Evolutionary conservation across 768 basidiomycete genomes (phyloP), one percentile per base, ranked within the genome.

Genomic region (Tylopilus intermedius): DNA sequence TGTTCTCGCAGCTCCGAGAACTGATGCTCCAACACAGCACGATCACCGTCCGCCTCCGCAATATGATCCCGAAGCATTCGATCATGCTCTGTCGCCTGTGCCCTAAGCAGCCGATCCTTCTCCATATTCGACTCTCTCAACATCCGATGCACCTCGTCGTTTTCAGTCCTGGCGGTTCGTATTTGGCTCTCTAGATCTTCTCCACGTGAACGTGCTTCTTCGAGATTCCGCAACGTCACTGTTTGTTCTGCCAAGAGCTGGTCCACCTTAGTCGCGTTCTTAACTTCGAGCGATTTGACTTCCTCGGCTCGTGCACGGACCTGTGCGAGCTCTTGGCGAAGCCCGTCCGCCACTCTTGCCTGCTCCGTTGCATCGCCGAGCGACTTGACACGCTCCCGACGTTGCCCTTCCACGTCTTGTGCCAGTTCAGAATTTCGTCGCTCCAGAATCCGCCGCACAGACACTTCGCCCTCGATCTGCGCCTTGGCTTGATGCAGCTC

Each of bases 21-120:
- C 67, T 93, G 88, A 46, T 94, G 84, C 69, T 96, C 93, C 43
- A 96, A 74, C 13, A 95, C 91, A 0, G 94, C 93, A 8, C 92
- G 81, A 67, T 97, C 94, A 1, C 93, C 90, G 62, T 96, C 92
- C 13, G 93, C 90, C 68, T 98, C 94, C 3, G 88, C 88, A 50
- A 88, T 86, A 61, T 94, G 89, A 65, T 96, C 93, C 1, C 91
- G 81, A 56, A 96, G 82, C 41, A 76, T 68, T 32, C 79, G 72
- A 53, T 86, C 83, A 51, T 83, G 76, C 62, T 78, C 88, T 13
- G 79, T 81, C 7, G 88, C 86, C 64, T 92, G 90, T 3, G 76
- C 78, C 39, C 77, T 80, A 51, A 92, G 70, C 14, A 91, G 72
- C 21, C 84, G 74, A 51, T 95, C 92, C 69, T 91, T 90, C 71